Evolutionary conservation across 768 basidiomycete genomes (phyloP), one percentile per base, ranked within the genome.

Genomic region (Tricholoma bakamatsutake): DNA sequence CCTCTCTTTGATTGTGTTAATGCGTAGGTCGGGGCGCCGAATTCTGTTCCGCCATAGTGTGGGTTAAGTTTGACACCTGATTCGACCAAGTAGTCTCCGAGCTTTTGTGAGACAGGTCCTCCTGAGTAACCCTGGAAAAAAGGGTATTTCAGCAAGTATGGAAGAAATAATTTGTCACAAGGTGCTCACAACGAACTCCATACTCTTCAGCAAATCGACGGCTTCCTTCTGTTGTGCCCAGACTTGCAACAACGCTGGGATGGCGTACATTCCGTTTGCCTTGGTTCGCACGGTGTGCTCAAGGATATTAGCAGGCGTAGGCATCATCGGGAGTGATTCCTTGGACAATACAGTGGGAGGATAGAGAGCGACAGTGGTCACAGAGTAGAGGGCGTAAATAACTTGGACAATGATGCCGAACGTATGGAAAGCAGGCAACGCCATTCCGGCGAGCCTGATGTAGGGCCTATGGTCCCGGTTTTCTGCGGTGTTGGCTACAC

Each of bases 341-440:
- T 61, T 55, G 5, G 63, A 58, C 4, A 52, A 57, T 18, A 64
- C 63, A 7, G 58, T 60, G 6, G 71, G 74, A 17, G 72, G 67
- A 52, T 67, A 76, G 1, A 78, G 37, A 6, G 57, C 64, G 0
- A 69, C 61, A 5, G 69, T 58, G 1, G 57, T 40, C 6, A 69
- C 50, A 24, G 30, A 52, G 24, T 62, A 67, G n/a, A 76, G 30
- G 2, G 73, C 66, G 18, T 58, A 31, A 4, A 73, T 53, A 0
- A 78, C 46, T 31, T 75, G 73, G 0, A 63, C 50, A 7, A 52
- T 52, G 10, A 71, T 33, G 1, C 76, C 75, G 2, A 71, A 56
- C 0, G 64, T 64, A 56, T 79, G 75, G 62, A 79, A 78, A 5
- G 74, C 40, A 5, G 77, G 76, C 13, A 77, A 59, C 11, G 62